Percentiles rank a stretch among this genome's conserved stretches.
Evolutionary conservation across 108 stramenopile species (phyloP).

Genomic region (Fistulifera solaris): DNA sequence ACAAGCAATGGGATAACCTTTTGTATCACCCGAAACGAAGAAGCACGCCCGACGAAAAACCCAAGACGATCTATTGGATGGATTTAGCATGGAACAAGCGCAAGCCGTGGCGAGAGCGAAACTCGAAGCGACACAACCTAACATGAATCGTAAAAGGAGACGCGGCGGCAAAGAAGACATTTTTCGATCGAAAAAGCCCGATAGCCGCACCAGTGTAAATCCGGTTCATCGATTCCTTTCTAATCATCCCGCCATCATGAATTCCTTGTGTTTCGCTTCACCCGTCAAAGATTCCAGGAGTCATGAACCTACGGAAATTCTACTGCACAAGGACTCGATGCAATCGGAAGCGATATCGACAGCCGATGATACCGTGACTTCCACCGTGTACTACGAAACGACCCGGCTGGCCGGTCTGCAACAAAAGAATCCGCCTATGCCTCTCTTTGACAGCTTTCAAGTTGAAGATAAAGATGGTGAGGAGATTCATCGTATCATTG

Average conservation of each 20-base stretch:
- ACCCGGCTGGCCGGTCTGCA: slow-evolving; percentile 26
- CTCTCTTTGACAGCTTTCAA: slow-evolving; percentile 16
- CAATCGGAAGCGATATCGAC: slow-evolving; percentile 11
- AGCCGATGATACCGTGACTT: slow-evolving; percentile 32
- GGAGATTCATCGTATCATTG: too few relatives aligned
- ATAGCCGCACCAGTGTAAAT: not conserved
- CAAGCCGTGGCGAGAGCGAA: slow-evolving; percentile 6
- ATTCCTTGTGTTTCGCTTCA: slow-evolving; percentile 39
- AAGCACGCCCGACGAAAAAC: not conserved
- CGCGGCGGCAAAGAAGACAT: slow-evolving; percentile 8
- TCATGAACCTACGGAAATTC: slow-evolving; percentile 10
- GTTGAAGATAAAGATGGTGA: too few relatives aligned
- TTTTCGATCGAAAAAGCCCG: slow-evolving; percentile 12
- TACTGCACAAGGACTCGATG: slow-evolving; percentile 1
- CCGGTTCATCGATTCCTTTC: slow-evolving; percentile 18
- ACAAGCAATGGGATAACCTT: slow-evolving; percentile 17
- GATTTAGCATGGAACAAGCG: slow-evolving; percentile 4
- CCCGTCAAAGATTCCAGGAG: slow-evolving; percentile 17
- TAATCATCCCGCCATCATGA: slow-evolving; percentile 13
- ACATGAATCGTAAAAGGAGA: slow-evolving; percentile 6
- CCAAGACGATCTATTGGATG: not conserved
- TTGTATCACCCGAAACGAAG: not conserved
- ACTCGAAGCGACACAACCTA: slow-evolving; percentile 2
- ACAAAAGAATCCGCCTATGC: slow-evolving; percentile 40
- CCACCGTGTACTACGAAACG: slow-evolving; percentile 39